Evolutionary conservation across 2,329 filamentous ascomycete genomes (phyloP).

Genomic region (Aureobasidium subglaciale): DNA sequence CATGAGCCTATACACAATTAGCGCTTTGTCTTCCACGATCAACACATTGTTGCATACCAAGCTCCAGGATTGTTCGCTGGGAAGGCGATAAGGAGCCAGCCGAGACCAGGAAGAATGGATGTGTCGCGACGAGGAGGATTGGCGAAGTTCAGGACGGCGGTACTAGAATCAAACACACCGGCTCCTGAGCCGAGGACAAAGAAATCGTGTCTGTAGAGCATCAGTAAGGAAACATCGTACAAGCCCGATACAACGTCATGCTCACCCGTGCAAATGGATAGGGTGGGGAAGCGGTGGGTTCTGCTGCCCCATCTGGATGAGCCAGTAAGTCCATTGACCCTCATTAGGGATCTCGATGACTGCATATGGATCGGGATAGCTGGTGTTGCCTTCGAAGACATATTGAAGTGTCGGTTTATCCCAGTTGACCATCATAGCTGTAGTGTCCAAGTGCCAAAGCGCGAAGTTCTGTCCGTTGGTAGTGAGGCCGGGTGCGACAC

Average conservation of each 20-base stretch:
- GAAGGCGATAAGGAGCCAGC: constrained; percentile 46
- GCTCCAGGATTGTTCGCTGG: constrained; percentile 44
- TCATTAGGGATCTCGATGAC: constrained; percentile 34
- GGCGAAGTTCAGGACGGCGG: constrained; percentile 26
- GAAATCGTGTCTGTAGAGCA: constrained; percentile 28
- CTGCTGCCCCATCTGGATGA: constrained; percentile 33
- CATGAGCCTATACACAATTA: constrained; percentile 50
- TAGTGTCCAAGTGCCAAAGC: constrained; percentile 28
- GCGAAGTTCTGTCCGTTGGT: constrained; percentile 34
- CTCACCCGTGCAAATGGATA: constrained; percentile 2
- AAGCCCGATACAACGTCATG: neutral
- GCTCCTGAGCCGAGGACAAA: constrained; percentile 27
- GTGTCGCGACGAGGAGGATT: constrained; percentile 47
- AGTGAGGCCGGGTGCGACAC: constrained; percentile 20
- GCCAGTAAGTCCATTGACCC: constrained; percentile 41
- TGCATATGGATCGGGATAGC: constrained; percentile 34
- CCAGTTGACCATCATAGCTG: constrained; percentile 38
- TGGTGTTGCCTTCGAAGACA: constrained; percentile 34
- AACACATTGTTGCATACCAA: too few relatives aligned
- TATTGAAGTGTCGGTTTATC: constrained; percentile 39
- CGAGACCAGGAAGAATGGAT: constrained; percentile 37
- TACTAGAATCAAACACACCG: constrained; percentile 24
- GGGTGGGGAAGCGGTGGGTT: constrained; percentile 7
- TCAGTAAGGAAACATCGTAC: neutral
- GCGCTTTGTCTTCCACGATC: constrained; percentile 27